Conservation (phyloP, 139 green algal genomes). For the Monoraphidium neglectum region DNA sequence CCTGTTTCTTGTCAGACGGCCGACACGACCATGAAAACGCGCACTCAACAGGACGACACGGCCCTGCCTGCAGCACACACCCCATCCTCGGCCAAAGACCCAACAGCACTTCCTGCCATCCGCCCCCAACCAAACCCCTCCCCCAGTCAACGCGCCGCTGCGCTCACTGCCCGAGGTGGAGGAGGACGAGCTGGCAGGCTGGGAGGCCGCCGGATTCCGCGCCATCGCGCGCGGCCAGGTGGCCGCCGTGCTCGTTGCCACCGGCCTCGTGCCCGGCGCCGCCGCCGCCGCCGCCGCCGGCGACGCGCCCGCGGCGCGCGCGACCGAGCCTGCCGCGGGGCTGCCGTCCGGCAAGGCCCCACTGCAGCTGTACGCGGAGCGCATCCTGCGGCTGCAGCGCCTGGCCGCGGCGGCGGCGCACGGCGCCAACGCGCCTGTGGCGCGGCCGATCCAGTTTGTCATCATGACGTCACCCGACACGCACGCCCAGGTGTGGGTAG, state of each 20-base stretch:
- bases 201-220: conserved; percentile 31
- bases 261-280: not conserved
- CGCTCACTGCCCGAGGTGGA: not conserved
- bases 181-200: conserved; percentile 16
- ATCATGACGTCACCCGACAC: conserved; percentile 87
- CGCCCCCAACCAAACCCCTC: no score
- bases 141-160: conserved; percentile 22
- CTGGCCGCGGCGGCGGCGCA: conserved; percentile 44
- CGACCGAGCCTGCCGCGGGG: conserved; percentile 78
- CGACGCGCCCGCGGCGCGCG: conserved; percentile 38
- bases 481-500: conserved; percentile 39
- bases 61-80: no score
- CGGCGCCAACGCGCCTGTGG: conserved; percentile 8
- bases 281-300: conserved; percentile 26
- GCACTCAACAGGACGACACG: no score
- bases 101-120: no score
- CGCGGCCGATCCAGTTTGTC: conserved; percentile 55
- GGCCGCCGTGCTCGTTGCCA: conserved; percentile 74
- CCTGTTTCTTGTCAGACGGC: no score
- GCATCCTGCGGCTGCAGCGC: conserved; percentile 72
- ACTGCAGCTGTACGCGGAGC: conserved; percentile 91
- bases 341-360: conserved; percentile 88
- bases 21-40: no score
- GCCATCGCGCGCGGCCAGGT: conserved; percentile 59
- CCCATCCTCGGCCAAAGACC: no score